These are phyloP conservation scores for Globisporangium camurandrum DNA, from an alignment of 352 stramenopile genomes.

Conservation along the genomic window DNA sequence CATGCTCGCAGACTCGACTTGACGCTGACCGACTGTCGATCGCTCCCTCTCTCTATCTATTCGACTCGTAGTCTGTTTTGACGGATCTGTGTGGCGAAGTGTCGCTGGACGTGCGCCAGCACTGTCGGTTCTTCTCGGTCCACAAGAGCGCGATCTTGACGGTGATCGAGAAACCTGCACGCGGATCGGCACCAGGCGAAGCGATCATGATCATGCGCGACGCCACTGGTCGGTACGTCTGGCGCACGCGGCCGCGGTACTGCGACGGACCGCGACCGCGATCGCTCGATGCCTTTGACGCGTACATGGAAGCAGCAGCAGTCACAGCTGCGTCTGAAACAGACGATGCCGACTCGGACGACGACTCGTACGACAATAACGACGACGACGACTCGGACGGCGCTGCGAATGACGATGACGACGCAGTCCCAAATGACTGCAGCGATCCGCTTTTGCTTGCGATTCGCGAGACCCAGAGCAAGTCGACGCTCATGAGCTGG, in stretches of 20 bases:
- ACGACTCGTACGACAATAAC: conserved; percentile 25
- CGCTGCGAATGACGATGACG: conserved; percentile 15
- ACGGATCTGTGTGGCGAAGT: conserved; percentile 43
- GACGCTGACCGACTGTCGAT: neutral
- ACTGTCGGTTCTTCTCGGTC: conserved; percentile 78
- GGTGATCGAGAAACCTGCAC: conserved; percentile 69
- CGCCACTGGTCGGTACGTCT: conserved; percentile 67
- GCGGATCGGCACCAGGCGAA: conserved; percentile 30
- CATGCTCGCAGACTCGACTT: neutral
- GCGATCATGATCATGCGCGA: conserved; percentile 76
- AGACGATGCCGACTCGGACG: conserved; percentile 16
- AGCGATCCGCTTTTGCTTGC: conserved; percentile 55
- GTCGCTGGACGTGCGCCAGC: conserved; percentile 26
- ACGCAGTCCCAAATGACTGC: too few species aligned
- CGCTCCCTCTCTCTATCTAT: neutral
- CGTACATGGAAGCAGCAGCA: conserved; percentile 21
- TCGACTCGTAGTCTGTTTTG: conserved; percentile 34
- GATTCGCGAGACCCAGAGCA: conserved; percentile 51
- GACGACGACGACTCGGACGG: conserved; percentile 15
- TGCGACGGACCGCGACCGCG: conserved; percentile 41
- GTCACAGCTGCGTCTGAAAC: conserved; percentile 14
- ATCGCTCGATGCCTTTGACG: conserved; percentile 53
- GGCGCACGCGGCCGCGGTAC: conserved; percentile 67
- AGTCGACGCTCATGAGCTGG: conserved; percentile 71
- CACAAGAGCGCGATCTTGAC: conserved; percentile 77